Evolutionary conservation across 257 asterid genomes (phyloP).

Genomic region (Petrea volubilis): DNA sequence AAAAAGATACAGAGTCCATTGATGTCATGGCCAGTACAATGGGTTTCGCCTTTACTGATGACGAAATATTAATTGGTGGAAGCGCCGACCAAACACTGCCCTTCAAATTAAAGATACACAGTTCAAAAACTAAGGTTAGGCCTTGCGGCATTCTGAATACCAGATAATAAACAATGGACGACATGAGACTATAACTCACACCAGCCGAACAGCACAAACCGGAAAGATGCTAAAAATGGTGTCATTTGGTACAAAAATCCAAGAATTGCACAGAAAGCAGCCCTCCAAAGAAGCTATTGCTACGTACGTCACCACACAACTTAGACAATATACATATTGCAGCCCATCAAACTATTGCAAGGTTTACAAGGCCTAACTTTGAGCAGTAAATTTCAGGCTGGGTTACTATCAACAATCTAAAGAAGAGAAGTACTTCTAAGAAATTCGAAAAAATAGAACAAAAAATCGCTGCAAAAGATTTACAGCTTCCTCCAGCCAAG

Average conservation of each 20-base stretch:
- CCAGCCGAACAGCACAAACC: background rate
- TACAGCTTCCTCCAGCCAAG: background rate
- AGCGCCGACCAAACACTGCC: slow-evolving; percentile 99
- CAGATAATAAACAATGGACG: slow-evolving; percentile 12
- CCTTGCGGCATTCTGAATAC: slow-evolving; percentile 22
- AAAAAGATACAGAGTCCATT: slow-evolving; percentile 96
- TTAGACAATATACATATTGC: background rate
- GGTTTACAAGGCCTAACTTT: background rate
- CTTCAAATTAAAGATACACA: slow-evolving; percentile 59
- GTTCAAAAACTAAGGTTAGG: slow-evolving; percentile 36
- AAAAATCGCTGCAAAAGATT: background rate
- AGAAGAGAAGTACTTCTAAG: background rate
- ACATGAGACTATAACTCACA: slow-evolving; percentile 15
- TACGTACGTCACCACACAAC: background rate
- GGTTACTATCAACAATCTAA: background rate
- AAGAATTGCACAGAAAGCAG: background rate
- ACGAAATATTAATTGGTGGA: slow-evolving; percentile 67
- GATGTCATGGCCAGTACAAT: slow-evolving; percentile 67
- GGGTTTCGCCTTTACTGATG: slow-evolving; percentile 60
- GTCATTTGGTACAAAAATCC: background rate
- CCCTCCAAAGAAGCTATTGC: background rate
- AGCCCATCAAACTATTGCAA: slow-evolving; percentile 7
- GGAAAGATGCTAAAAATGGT: background rate
- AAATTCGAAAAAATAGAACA: background rate
- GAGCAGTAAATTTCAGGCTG: background rate